Evolutionary conservation across 1,284 basidiomycete species (phyloP).

Genomic region (Rhodotorula sp.): DNA sequence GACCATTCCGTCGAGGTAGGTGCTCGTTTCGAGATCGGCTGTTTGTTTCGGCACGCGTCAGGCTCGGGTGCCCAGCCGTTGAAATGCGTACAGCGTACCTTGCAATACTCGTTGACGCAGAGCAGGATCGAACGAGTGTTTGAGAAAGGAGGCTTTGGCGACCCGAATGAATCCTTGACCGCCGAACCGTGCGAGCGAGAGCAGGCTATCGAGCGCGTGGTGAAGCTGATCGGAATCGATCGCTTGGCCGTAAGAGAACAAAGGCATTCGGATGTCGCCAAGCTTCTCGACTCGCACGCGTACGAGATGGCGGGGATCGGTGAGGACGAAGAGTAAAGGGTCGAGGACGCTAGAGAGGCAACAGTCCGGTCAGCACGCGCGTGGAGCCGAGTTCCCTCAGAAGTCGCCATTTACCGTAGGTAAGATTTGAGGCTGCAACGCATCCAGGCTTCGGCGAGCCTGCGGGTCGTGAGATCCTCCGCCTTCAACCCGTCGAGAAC

Average conservation of each 20-base stretch:
- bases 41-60: background rate
- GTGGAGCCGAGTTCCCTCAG: background rate
- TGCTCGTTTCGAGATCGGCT: constrained; percentile 50
- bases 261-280: constrained; percentile 64
- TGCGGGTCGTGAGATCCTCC: constrained; percentile 67
- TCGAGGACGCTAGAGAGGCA: constrained; percentile 81
- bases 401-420: constrained; percentile 61
- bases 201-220: constrained; percentile 67
- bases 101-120: constrained; percentile 58
- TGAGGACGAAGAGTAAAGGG: constrained; percentile 74
- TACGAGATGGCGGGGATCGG: constrained; percentile 66
- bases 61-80: too few species aligned
- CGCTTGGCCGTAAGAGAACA: constrained; percentile 66
- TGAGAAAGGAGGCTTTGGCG: constrained; percentile 61
- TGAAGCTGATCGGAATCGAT: constrained; percentile 74
- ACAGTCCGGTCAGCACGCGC: constrained; percentile 1
- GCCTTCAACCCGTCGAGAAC: constrained; percentile 78
- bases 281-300: constrained; percentile 58
- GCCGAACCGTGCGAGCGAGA: constrained; percentile 78
- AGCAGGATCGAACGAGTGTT: constrained; percentile 61
- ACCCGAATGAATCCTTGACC: constrained; percentile 80
- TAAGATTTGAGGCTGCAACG: constrained; percentile 87
- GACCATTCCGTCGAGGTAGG: constrained; percentile 71
- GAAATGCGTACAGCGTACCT: constrained; percentile 52
- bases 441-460: constrained; percentile 92